Conservation (phyloP, 495 filamentous ascomycete genomes). For the Trypethelium eluteriae region DNA sequence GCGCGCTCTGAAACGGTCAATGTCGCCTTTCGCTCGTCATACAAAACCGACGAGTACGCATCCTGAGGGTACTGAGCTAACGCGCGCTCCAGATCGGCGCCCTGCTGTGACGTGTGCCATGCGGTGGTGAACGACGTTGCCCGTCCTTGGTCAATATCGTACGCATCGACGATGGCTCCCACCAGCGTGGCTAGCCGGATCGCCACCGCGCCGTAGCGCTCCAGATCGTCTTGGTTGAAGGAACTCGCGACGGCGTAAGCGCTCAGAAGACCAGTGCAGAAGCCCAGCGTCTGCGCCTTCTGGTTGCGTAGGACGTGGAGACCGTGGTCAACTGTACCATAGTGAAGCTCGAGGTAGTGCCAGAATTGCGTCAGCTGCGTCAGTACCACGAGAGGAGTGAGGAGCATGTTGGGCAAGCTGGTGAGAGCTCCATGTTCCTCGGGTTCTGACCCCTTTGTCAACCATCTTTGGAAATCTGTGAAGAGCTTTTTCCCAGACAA, state of each 20-base stretch:
- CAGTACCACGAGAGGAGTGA: not conserved
- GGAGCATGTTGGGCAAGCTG: not conserved
- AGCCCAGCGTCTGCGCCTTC: slow-evolving; percentile 32
- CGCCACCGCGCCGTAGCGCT: slow-evolving; percentile 36
- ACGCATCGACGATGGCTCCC: slow-evolving; percentile 40
- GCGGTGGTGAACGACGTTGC: slow-evolving; percentile 26
- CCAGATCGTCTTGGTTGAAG: slow-evolving; percentile 24
- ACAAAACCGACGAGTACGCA: not conserved
- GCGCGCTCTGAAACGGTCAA: not conserved
- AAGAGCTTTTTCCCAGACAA: not conserved
- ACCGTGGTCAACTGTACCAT: not conserved
- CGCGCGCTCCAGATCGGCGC: not conserved
- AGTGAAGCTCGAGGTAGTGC: not conserved
- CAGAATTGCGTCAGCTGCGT: not conserved
- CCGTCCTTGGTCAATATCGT: slow-evolving; percentile 28
- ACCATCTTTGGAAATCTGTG: not conserved
- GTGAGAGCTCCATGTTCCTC: not conserved
- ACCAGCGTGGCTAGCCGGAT: slow-evolving; percentile 37
- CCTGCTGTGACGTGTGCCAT: slow-evolving; percentile 22
- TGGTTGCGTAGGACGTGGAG: not conserved
- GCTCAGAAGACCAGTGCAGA: slow-evolving; percentile 42
- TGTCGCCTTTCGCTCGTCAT: not conserved
- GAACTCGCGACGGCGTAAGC: slow-evolving; percentile 37
- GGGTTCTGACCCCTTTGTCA: not conserved
- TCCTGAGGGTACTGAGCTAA: not conserved